Evolutionary conservation across 192 early-diverging fungal species (phyloP).

Genomic region (Phycomyces nitens): DNA sequence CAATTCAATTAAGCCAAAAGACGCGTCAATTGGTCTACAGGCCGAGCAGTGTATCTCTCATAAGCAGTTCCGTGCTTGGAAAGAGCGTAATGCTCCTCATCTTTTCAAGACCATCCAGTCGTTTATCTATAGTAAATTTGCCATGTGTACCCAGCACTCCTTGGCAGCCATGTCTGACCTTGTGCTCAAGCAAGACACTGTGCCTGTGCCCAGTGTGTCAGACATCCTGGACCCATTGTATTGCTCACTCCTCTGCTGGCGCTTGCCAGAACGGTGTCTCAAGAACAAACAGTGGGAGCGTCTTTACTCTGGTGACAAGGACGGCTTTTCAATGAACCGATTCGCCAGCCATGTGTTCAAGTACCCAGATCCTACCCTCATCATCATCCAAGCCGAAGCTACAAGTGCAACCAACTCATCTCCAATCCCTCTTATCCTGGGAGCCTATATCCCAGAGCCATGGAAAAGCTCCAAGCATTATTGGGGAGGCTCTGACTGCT

Average conservation of each 20-base stretch:
- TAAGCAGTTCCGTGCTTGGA: slow-evolving; percentile 21
- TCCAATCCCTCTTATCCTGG: slow-evolving; percentile 35
- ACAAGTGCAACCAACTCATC: slow-evolving; percentile 1
- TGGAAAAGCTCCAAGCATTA: slow-evolving; percentile 47
- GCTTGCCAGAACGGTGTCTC: slow-evolving; percentile 32
- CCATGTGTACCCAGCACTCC: slow-evolving; percentile 30
- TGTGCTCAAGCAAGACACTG: slow-evolving; percentile 12
- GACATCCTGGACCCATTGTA: slow-evolving; percentile 38
- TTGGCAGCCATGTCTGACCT: neutral
- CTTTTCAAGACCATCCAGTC: slow-evolving; percentile 38
- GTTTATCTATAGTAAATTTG: slow-evolving; percentile 46
- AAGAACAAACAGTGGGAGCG: slow-evolving; percentile 31
- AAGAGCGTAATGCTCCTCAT: slow-evolving; percentile 36
- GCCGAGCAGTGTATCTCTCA: neutral
- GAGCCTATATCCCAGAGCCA: slow-evolving; percentile 48
- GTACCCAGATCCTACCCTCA: slow-evolving; percentile 50
- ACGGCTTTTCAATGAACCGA: slow-evolving; percentile 58
- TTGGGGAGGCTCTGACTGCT: slow-evolving; percentile 46
- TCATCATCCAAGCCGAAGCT: slow-evolving; percentile 39
- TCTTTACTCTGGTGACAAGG: slow-evolving; percentile 43
- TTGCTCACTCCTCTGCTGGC: slow-evolving; percentile 42
- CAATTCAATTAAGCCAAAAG: neutral
- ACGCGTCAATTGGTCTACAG: neutral
- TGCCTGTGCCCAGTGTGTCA: slow-evolving; percentile 14
- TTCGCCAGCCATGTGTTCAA: slow-evolving; percentile 54